Evolutionary conservation across 1,284 basidiomycete genomes (phyloP), one percentile per base, ranked within the genome.

Genomic region (Boletus coffeatus): DNA sequence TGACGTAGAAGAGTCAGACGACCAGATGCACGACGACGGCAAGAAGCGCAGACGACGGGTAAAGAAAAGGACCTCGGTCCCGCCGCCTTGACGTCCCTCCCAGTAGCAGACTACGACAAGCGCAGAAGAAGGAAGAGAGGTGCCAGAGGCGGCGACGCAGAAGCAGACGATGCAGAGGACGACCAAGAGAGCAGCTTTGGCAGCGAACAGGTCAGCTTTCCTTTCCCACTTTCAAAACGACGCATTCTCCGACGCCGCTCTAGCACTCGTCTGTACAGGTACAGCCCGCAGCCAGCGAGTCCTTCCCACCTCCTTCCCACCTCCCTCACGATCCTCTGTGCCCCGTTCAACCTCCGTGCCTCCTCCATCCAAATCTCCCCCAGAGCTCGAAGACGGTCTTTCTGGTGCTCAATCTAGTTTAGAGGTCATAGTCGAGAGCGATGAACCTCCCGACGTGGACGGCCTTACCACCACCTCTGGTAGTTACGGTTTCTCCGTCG

Each of bases 21-120:
- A 86, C 34, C 84, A 89, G 56, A 72, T 77, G 36, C 80, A 80
- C 11, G 84, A 83, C 39, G 85, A 83, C 59, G 85, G 77, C 18
- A 77, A 80, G 58, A 85, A 79, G 68, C 80, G 78, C 62, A 81
- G 76, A 66, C 79, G 78, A 66, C 84, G 78, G 73, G 82, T 82
- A 71, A 86, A 83, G 72, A 82, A 70, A 82, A 80, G 48, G 83
- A 81, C 14, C 71, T 78, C 25, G 74, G 75, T 9, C 83, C 81
- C n/a, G 85, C 83, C 5, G 80, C 80, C 39, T 73, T 90, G 64
- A 86, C 83, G n/a, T 81, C 80, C 11, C 76, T 92, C 2, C 90
- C 90, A 6, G 80, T 86, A 39, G 80, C 87, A 18, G 78, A 80
- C 9, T 83, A 86, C 62, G 85, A 87, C 62, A 84, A 80, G 68